phyloP scores from a whole-genome alignment of 192 early-diverging fungal species.

The Coemansia sp. region DNA sequence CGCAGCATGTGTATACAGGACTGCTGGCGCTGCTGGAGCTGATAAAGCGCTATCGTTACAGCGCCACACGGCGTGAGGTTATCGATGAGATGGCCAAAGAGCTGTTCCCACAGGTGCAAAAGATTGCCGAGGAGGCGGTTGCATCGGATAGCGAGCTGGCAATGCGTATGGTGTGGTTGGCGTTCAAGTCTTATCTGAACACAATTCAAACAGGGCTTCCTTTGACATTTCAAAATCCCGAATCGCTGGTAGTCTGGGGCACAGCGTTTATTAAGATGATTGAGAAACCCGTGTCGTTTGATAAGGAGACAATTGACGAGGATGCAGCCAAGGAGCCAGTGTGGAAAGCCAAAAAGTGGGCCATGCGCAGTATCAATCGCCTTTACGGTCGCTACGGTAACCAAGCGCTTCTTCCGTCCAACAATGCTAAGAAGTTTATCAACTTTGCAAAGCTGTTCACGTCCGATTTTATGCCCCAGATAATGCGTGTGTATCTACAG shows the following conservation, averaged over 20 bases:
- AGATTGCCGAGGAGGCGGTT: conserved; percentile 69
- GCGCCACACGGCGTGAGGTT: conserved; percentile 60
- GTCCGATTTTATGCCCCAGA: conserved; percentile 87
- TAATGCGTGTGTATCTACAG: conserved; percentile 79
- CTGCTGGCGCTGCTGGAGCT: conserved; percentile 78
- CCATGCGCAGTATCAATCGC: conserved; percentile 82
- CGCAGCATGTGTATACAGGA: conserved; percentile 70
- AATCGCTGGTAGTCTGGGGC: conserved; percentile 83
- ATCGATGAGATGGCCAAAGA: conserved; percentile 69
- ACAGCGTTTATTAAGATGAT: conserved; percentile 81
- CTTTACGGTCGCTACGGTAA: conserved; percentile 76
- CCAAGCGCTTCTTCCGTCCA: conserved; percentile 60
- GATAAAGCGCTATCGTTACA: conserved; percentile 78
- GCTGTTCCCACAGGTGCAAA: conserved; percentile 75
- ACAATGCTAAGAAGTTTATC: conserved; percentile 47
- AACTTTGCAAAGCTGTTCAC: conserved; percentile 82
- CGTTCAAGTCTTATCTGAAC: conserved; percentile 79
- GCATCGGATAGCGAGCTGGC: conserved; percentile 68
- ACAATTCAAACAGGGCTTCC: conserved; percentile 62
- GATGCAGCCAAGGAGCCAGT: conserved; percentile 80
- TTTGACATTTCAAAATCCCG: conserved; percentile 60
- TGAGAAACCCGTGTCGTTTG: conserved; percentile 63
- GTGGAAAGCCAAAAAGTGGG: conserved; percentile 97
- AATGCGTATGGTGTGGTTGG: conserved; percentile 79
- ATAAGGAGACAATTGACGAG: conserved; percentile 58